Evolutionary conservation across 352 stramenopile genomes (phyloP), one percentile per base, ranked within the genome.

Genomic region (Phytophthora sp.): DNA sequence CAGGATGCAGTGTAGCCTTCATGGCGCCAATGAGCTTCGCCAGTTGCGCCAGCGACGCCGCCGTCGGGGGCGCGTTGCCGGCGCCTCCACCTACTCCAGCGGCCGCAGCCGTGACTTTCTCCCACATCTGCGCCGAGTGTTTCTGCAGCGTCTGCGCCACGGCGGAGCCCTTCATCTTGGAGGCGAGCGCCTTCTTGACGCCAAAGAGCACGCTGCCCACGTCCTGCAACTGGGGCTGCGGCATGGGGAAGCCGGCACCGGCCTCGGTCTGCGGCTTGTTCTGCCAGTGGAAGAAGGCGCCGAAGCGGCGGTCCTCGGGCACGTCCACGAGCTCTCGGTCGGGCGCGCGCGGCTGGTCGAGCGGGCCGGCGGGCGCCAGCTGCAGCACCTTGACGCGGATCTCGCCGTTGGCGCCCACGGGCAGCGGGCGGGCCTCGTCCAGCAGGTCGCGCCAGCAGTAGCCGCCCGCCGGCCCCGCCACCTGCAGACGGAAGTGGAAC

Each of bases 381-480:
- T 94, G 87, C 54, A 94, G 57, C 15, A 94, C 87, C 52, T 95
- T 95, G 39, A 95, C 75, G 28, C 69, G 69, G 9, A 92, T 73
- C 54, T 92, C 69, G 13, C 71, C 71, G 20, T 62, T 74, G 5
- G 13, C 58, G 0, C 34, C 28, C 3, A 87, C 70, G 0, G 83
- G 74, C 0, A 96, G 59, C 23, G 59, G 55, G 17, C 66, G 74
- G 8, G 63, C 49, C 11, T 80, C 66, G 18, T 95, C 81, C 12
- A 59, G 72, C 31, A 96, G 61, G 54, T 96, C 88, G n/a, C 85
- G 54, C 88, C 88, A 96, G 58, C 69, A 88, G 54, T 96, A 96
- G 7, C 53, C 61, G 24, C 45, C 48, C 39, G 69, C 49, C 5
- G 65, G 18, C 24, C 48, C n/a, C 15, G 49, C n/a, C 39, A 83